Base-by-base conservation (phyloP, 108 stramenopile genomes). In the Chaetoceros muelleri region DNA sequence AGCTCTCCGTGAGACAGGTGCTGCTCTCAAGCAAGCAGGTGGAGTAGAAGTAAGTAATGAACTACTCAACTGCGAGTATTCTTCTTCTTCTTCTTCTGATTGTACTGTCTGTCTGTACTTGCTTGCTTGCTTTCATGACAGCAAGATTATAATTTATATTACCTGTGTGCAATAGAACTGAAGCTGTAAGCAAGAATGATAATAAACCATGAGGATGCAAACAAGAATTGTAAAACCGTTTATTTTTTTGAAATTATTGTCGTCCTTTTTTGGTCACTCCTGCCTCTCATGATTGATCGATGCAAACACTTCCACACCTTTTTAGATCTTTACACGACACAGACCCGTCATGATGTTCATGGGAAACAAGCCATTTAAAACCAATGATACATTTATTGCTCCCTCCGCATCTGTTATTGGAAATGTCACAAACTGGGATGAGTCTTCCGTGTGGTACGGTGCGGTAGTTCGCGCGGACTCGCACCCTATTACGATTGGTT, bases 371-470 rank as follows among this genome's bases (percentile, higher is more conserved):
- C 87, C 92, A 19, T 87, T 87, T 52, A 55, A 76, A 71, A 89
- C 92, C 2, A 93, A 90, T 71, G 90, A 92, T 49, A 93, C 87
- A 23, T 99, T 99, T 69, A 83, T 99, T 26, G 98, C 96, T 25
- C 96, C 96, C 26, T 80, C 90, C 21, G 95, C 98, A 34, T 89
- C 90, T n/a, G 83, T 99, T 40, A 89, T 99, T 61, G 98, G 98
- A 19, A 83, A 96, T 56, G 98, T 99, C 18, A 86, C 87, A 34
- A 87, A 95, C 61, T 95, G 95, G 78, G 85, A 87, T 48, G 85
- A 91, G 66, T 90, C 94, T 25, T 85, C 87, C 22, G 94, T 99
- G 24, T 95, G 95, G 96, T 97, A 99, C 75, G 92, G 91, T 45
- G 87, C 96, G 28, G 95, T 96, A 5, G 81, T 97, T 30, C 81